These are phyloP conservation scores for Hermanozyma aechmeae DNA, from an alignment of 805 yeast species.

Conservation along the genomic window DNA sequence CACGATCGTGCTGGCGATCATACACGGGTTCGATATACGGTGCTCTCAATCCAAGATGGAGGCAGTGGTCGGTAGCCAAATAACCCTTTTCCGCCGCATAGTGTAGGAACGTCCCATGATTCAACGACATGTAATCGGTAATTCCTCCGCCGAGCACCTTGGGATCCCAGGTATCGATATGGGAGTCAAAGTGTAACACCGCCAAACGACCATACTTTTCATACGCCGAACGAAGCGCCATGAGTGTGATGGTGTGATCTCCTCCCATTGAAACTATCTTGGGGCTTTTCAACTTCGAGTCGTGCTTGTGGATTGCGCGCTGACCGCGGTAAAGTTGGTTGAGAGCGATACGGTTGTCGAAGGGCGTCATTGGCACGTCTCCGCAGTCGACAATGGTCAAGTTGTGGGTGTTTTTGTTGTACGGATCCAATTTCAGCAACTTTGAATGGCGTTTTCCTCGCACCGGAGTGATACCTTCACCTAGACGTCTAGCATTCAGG, in stretches of 20 bases:
- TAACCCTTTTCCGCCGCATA: conserved; percentile 64
- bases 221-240: conserved; percentile 41
- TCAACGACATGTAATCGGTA: conserved; percentile 46
- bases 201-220: conserved; percentile 39
- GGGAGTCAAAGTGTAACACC: conserved; percentile 60
- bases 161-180: conserved; percentile 67
- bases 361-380: conserved; percentile 60
- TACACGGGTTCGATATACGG: conserved; percentile 39
- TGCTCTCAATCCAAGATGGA: conserved; percentile 60
- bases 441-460: conserved; percentile 18
- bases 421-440: conserved; percentile 42
- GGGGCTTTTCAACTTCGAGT: conserved; percentile 14
- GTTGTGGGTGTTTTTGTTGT: conserved; percentile 30
- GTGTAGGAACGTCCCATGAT: conserved; percentile 65
- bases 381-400: conserved; percentile 47
- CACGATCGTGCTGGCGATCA: conserved; percentile 35
- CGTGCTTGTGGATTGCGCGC: conserved; percentile 36
- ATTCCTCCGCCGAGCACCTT: conserved; percentile 53
- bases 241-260: conserved; percentile 48
- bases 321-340: conserved; percentile 53
- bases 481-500: conserved; percentile 10
- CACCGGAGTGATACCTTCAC: conserved; percentile 30
- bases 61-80: conserved; percentile 36
- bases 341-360: conserved; percentile 56
- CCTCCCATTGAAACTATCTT: conserved; percentile 50